phyloP scores from a whole-genome alignment of 352 stramenopile species.

The Phytophthora chlamydospora region DNA sequence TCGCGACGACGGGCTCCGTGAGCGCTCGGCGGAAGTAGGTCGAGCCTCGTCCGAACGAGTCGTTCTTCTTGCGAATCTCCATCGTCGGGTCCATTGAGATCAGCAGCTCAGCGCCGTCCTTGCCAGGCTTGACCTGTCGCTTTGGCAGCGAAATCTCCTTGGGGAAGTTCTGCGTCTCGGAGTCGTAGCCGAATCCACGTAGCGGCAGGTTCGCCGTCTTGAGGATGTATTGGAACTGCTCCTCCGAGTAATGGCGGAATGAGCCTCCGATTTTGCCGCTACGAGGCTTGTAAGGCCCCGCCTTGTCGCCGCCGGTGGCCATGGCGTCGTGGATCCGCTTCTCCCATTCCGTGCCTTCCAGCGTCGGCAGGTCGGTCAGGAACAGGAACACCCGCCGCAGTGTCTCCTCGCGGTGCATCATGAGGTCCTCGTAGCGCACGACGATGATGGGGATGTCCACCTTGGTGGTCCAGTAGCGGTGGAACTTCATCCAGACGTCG shows the following conservation, averaged over 20 bases:
- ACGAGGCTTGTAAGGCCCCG: slow-evolving; percentile 81
- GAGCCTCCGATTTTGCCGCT: slow-evolving; percentile 87
- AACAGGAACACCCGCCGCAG: slow-evolving; percentile 86
- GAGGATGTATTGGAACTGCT: slow-evolving; percentile 85
- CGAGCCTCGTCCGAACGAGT: slow-evolving; percentile 77
- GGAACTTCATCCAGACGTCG: slow-evolving; percentile 91
- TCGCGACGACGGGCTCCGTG: slow-evolving; percentile 78
- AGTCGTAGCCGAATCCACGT: slow-evolving; percentile 87
- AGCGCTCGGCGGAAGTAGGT: slow-evolving; percentile 84
- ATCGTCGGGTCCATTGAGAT: slow-evolving; percentile 65
- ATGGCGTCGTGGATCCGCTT: slow-evolving; percentile 69
- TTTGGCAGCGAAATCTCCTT: slow-evolving; percentile 70
- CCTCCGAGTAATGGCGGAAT: slow-evolving; percentile 83
- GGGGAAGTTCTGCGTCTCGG: slow-evolving; percentile 80
- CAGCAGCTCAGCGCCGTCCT: slow-evolving; percentile 53
- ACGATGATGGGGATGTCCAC: slow-evolving; percentile 92
- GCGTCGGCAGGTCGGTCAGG: slow-evolving; percentile 54
- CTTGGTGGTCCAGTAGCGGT: slow-evolving; percentile 90
- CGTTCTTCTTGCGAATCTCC: slow-evolving; percentile 82
- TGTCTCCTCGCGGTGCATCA: slow-evolving; percentile 81
- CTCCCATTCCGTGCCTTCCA: slow-evolving; percentile 85
- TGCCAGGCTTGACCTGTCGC: slow-evolving; percentile 83
- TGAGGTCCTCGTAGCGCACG: slow-evolving; percentile 92
- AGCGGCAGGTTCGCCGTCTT: slow-evolving; percentile 80
- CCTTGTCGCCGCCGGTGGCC: slow-evolving; percentile 58